These are phyloP conservation scores for Xeromyces bisporus DNA, from an alignment of 495 filamentous ascomycete species.

Conservation along the genomic window DNA sequence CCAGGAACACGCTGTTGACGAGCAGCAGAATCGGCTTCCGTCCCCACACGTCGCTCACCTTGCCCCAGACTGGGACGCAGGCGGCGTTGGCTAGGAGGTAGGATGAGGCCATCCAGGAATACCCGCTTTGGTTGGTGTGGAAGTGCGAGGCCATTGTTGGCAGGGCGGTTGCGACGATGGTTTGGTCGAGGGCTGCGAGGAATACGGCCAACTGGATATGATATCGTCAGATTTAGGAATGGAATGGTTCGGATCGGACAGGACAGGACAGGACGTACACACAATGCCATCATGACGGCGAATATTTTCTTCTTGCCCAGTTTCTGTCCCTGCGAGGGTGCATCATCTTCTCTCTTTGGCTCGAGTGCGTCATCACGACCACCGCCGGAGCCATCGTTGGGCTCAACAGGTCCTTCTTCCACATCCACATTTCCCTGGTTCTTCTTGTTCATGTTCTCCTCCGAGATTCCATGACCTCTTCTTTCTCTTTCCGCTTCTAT, in stretches of 20 bases:
- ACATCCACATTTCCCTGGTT: no score
- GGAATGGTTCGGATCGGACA: not conserved
- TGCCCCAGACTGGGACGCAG: slow-evolving; percentile 62
- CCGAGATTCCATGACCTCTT: no score
- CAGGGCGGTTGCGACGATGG: slow-evolving; percentile 36
- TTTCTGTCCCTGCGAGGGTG: slow-evolving; percentile 23
- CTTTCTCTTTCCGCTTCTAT: no score
- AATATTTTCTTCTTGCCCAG: slow-evolving; percentile 32
- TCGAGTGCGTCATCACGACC: no score
- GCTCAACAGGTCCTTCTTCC: no score
- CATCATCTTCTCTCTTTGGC: no score
- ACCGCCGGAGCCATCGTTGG: no score
- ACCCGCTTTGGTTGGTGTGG: slow-evolving; percentile 42
- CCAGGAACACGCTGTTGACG: slow-evolving; percentile 57
- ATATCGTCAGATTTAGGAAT: slow-evolving; percentile 4
- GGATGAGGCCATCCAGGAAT: slow-evolving; percentile 62
- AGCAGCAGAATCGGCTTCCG: slow-evolving; percentile 63
- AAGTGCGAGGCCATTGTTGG: slow-evolving; percentile 50
- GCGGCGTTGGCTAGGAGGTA: slow-evolving; percentile 55
- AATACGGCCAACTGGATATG: slow-evolving; percentile 31
- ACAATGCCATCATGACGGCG: slow-evolving; percentile 34
- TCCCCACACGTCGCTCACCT: slow-evolving; percentile 73
- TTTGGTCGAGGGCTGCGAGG: slow-evolving; percentile 39
- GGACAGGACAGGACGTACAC: slow-evolving; percentile 18
- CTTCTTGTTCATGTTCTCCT: no score